A percentile compares a stretch with the other conserved stretches of the same genome.
Evolutionary conservation across 257 asterid species (phyloP).

Genomic region (Solanum chiquidenum): DNA sequence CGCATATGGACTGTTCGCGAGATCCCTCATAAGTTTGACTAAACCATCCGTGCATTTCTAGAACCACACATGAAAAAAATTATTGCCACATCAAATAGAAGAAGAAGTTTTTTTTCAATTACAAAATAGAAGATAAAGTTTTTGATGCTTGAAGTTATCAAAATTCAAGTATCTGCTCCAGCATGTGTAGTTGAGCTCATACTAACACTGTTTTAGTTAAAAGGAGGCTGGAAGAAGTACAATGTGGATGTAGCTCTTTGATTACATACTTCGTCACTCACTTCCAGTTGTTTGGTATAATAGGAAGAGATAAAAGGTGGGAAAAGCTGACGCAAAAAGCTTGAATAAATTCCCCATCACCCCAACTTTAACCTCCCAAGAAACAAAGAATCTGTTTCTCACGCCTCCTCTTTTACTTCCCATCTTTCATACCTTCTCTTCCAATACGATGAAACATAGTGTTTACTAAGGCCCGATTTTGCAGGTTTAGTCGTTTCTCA

Average conservation of each 20-base stretch:
- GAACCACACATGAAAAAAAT: constrained; percentile 8
- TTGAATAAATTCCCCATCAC: not conserved
- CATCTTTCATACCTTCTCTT: not conserved
- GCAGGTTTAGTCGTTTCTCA: not conserved
- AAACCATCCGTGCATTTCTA: constrained; percentile 89
- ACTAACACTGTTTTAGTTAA: not conserved
- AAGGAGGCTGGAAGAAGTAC: not conserved
- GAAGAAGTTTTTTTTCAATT: not conserved
- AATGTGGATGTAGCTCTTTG: not conserved
- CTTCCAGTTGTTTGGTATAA: not conserved
- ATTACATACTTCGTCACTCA: not conserved
- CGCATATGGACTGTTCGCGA: constrained; percentile 87
- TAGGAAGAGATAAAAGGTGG: not conserved
- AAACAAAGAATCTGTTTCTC: not conserved
- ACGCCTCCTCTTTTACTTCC: not conserved
- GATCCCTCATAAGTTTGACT: constrained; percentile 76
- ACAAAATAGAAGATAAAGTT: not conserved
- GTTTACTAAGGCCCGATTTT: not conserved
- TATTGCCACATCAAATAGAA: not conserved
- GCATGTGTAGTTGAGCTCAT: not conserved
- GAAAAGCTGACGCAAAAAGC: not conserved
- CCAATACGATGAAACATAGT: not conserved
- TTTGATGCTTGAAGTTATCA: not conserved
- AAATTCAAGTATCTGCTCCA: not conserved
- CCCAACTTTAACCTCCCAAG: not conserved